These are phyloP conservation scores for Fusarium udum DNA, from an alignment of 2,329 filamentous ascomycete genomes.

Conservation along the genomic window DNA sequence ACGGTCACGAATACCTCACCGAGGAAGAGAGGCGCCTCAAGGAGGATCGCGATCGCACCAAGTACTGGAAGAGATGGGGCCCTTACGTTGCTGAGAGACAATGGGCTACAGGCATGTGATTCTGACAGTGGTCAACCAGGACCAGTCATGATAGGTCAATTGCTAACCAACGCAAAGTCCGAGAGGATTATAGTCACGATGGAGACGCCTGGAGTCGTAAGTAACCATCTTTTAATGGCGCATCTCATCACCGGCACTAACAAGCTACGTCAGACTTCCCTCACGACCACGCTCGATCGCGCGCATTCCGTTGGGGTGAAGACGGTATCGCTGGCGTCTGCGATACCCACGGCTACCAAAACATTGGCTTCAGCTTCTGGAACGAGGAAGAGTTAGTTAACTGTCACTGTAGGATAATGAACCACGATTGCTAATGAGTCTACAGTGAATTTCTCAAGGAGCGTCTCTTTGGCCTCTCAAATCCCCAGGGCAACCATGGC, in stretches of 20 bases:
- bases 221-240: slow-evolving; percentile 49
- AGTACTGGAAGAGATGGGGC: slow-evolving; percentile 99
- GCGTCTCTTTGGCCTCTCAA: slow-evolving; percentile 91
- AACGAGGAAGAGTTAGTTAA: slow-evolving; percentile 87
- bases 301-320: slow-evolving; percentile 94
- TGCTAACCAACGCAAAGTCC: slow-evolving; percentile 59
- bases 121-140: neutral
- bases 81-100: slow-evolving; percentile 93
- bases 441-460: slow-evolving; percentile 90
- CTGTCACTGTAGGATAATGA: neutral
- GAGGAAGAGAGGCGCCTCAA: slow-evolving; percentile 91
- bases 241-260: slow-evolving; percentile 23
- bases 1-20: slow-evolving; percentile 86
- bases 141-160: slow-evolving; percentile 20
- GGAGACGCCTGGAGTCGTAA: slow-evolving; percentile 96
- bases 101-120: slow-evolving; percentile 84
- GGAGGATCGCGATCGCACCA: slow-evolving; percentile 81
- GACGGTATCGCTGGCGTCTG: slow-evolving; percentile 95
- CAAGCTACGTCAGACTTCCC: slow-evolving; percentile 76
- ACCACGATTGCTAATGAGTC: slow-evolving; percentile 51
- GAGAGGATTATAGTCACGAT: slow-evolving; percentile 89
- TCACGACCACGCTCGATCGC: slow-evolving; percentile 88
- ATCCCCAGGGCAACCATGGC: slow-evolving; percentile 96
- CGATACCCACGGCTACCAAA: slow-evolving; percentile 89
- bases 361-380: slow-evolving; percentile 97